Evolutionary conservation across 2,329 filamentous ascomycete genomes (phyloP).

Genomic region (Nemania abortiva): DNA sequence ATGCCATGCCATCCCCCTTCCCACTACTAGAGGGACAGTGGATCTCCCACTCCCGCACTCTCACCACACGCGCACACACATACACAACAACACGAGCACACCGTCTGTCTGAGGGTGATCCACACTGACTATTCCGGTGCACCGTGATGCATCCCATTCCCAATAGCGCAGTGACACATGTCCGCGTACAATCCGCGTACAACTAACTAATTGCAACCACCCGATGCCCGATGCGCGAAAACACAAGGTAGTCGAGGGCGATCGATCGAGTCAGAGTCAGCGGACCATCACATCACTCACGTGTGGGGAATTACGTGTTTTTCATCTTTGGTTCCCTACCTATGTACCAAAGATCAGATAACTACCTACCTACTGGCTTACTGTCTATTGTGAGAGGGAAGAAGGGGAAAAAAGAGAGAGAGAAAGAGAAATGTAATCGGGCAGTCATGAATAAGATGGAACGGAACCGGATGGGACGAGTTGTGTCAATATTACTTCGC

Average conservation of each 20-base stretch:
- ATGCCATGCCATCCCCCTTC: not conserved
- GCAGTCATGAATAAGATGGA: not conserved
- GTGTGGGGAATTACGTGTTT: conserved; percentile 8
- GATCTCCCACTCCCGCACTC: not conserved
- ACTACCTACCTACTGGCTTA: too few relatives aligned
- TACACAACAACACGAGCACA: not conserved
- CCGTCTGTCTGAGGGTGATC: conserved; percentile 20
- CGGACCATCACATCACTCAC: too few relatives aligned
- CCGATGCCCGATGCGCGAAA: not conserved
- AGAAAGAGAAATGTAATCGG: not conserved
- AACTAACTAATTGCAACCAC: not conserved
- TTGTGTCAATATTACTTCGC: not conserved
- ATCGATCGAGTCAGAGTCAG: too few relatives aligned
- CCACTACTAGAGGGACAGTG: not conserved
- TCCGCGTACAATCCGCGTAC: conserved; percentile 20
- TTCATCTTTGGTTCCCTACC: not conserved
- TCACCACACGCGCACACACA: conserved; percentile 7
- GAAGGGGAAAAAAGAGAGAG: not conserved
- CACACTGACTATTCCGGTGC: conserved; percentile 33
- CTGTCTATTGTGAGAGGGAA: not conserved
- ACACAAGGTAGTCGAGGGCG: not conserved
- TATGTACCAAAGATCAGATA: not conserved
- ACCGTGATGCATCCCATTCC: conserved; percentile 18
- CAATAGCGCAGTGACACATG: conserved; percentile 37
- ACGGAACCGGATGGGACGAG: not conserved